phyloP scores from a whole-genome alignment of 176 grass and related monocot species.

The Hordeum vulgare region DNA sequence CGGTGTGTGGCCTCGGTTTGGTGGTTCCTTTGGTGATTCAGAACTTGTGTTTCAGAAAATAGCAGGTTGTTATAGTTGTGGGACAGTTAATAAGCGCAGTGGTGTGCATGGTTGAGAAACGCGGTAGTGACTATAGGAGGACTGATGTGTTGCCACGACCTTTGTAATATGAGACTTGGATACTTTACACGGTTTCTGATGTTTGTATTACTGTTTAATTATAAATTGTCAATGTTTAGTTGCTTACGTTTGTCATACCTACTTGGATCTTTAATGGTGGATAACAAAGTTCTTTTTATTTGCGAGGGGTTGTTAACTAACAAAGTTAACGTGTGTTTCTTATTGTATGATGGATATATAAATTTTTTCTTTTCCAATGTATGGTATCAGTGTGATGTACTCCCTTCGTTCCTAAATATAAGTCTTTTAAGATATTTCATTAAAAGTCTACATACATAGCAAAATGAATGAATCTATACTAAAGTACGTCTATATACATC shows the following conservation, averaged over 20 bases:
- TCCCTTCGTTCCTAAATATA: too few species aligned
- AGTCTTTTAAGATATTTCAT: too few species aligned
- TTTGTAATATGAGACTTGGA: neutral
- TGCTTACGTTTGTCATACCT: neutral
- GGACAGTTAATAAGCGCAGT: neutral
- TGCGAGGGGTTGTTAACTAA: too few species aligned
- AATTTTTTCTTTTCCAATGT: too few species aligned
- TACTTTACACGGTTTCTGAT: neutral
- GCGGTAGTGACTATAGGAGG: neutral
- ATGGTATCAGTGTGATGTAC: too few species aligned
- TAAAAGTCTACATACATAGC: too few species aligned
- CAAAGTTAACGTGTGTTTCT: too few species aligned
- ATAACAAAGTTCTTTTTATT: too few species aligned
- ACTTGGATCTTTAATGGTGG: neutral
- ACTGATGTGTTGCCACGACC: neutral
- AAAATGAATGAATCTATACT: too few species aligned
- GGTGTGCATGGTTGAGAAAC: slow-evolving; percentile 13
- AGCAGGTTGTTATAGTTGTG: neutral
- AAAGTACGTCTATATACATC: too few species aligned
- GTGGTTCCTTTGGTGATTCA: neutral
- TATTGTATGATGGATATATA: too few species aligned
- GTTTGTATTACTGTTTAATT: neutral
- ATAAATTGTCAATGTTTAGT: neutral
- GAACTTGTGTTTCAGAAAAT: neutral
- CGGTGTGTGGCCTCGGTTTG: neutral